Evolutionary conservation across 495 filamentous ascomycete species (phyloP).

Genomic region (Neurospora sp.): DNA sequence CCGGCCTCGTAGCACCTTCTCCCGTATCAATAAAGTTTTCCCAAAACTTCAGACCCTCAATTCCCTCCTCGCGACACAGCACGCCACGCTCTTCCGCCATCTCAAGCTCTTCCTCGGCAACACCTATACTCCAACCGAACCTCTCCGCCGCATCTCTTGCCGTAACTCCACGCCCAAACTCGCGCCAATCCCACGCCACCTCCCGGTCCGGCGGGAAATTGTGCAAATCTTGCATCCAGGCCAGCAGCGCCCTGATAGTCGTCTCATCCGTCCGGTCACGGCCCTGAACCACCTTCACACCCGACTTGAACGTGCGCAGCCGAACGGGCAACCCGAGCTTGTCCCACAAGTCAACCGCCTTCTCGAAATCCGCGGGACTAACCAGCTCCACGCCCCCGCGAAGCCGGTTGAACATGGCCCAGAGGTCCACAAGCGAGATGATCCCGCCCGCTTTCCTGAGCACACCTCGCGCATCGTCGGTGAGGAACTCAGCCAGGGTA

Average conservation of each 20-base stretch:
- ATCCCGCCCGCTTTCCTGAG: conserved; percentile 81
- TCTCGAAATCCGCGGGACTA: conserved; percentile 84
- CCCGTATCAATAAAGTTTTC: conserved; percentile 51
- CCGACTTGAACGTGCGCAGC: conserved; percentile 79
- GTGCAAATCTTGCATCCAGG: conserved; percentile 70
- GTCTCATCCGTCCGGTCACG: conserved; percentile 85
- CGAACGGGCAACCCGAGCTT: conserved; percentile 79
- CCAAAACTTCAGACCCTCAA: conserved; percentile 79
- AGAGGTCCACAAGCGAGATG: conserved; percentile 89
- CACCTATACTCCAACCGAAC: conserved; percentile 98
- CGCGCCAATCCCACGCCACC: conserved; percentile 61
- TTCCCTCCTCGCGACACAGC: conserved; percentile 72
- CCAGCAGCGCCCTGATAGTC: conserved; percentile 63
- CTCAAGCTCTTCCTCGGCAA: conserved; percentile 88
- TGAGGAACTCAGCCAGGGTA: conserved; percentile 87
- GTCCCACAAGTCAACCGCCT: conserved; percentile 80
- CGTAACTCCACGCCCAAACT: conserved; percentile 76
- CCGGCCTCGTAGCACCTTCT: conserved; percentile 20
- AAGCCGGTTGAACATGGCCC: conserved; percentile 96
- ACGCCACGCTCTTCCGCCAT: conserved; percentile 89
- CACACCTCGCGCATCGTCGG: conserved; percentile 76
- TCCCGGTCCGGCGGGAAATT: conserved; percentile 51
- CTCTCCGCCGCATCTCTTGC: conserved; percentile 80
- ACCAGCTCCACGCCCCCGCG: conserved; percentile 90
- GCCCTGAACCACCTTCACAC: conserved; percentile 83